Evolutionary conservation across 2,329 filamentous ascomycete genomes (phyloP), one percentile per base, ranked within the genome.

Genomic region (Ramularia collo-cygni): DNA sequence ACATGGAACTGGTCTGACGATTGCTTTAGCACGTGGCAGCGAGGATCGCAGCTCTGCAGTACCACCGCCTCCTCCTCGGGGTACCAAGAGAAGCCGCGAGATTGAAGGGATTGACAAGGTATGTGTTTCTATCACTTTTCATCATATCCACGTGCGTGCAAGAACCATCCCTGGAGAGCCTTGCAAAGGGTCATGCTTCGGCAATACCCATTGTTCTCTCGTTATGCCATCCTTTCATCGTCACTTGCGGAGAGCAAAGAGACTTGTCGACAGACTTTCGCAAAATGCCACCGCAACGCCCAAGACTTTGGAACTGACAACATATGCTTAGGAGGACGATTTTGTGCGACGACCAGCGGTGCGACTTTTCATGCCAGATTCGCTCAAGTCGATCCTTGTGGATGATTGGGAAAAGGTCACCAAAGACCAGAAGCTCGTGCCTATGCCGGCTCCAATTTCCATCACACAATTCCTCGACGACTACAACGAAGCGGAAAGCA

Each of bases 361-460:
- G 56, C 85, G 87, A 54, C 76, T 98, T 29, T 75, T 81, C 35
- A 80, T 96, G 49, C 88, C 92, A 0, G 92, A 96, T 59, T 79
- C 84, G 50, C 74, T 98, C 51, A 95, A 96, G 68, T 86, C 85
- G 12, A 75, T 94, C 47, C 77, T 98, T 3, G 92, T 98, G 15
- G 92, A 98, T 60, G 92, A 98, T 63, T 98, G 92, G 92, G 92
- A 98, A 64, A 94, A 95, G 55, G 81, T 98, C 46, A 98, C 92
- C 41, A 96, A 95, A 68, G 92, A 93, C 60, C 79, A 87, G 53
- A 85, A 90, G 59, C 79, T 96, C 3, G 86, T 95, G 21, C 81
- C 85, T 2, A 71, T 98, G 12, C 92, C 92, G 1, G 81, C 87
- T 33, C 71, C 74, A 18, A 77, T 82, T 37, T 79, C 90, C 1